Conservation (phyloP, 2,329 filamentous ascomycete species). For the Ascochyta viciae-villosae region DNA sequence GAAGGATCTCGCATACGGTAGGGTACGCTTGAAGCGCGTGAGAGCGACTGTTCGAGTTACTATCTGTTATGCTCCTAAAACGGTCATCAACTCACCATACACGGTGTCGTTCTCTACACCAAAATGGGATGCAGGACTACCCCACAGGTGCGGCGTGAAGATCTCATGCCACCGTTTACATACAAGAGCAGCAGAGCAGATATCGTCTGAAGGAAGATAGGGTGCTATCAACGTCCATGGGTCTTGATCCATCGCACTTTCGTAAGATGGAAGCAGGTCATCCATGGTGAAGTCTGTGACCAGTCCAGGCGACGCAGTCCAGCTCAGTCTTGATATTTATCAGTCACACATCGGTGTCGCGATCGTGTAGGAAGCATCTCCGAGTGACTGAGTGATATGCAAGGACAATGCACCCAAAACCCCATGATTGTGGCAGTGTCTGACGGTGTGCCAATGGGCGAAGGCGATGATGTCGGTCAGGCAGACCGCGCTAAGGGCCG, state of each 20-base stretch:
- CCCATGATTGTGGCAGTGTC: constrained; percentile 17
- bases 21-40: constrained; percentile 64
- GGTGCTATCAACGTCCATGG: constrained; percentile 63
- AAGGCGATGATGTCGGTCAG: constrained; percentile 14
- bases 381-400: background rate
- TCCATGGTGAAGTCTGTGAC: constrained; percentile 53
- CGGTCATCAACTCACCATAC: constrained; percentile 52
- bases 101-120: constrained; percentile 66
- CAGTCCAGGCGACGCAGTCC: background rate
- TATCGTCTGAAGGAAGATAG: constrained; percentile 63
- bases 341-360: background rate
- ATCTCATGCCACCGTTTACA: constrained; percentile 64
- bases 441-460: constrained; percentile 10
- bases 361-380: constrained; percentile 3
- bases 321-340: background rate
- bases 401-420: background rate
- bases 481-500: constrained; percentile 13
- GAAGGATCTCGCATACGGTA: constrained; percentile 60
- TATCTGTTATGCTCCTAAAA: background rate
- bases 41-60: constrained; percentile 57
- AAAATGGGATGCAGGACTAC: constrained; percentile 68
- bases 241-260: constrained; percentile 62
- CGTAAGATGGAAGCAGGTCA: constrained; percentile 66
- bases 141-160: constrained; percentile 68
- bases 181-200: constrained; percentile 64